These are phyloP conservation scores for Friedmanniomyces simplex DNA, from an alignment of 495 filamentous ascomycete genomes.

Conservation along the genomic window DNA sequence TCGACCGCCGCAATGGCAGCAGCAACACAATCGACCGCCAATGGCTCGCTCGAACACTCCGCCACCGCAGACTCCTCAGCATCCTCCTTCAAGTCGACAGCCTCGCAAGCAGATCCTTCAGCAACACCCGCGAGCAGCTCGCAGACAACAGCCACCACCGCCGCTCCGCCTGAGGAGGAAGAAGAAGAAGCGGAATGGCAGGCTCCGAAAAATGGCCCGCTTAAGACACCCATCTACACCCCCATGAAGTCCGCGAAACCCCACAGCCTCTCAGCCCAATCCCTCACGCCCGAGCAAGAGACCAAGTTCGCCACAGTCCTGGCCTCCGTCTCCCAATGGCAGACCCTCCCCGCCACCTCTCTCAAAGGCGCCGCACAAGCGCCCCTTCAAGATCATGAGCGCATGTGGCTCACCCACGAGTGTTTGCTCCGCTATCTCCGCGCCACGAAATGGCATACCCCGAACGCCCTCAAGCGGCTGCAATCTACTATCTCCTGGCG, in stretches of 20 bases:
- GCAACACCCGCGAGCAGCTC: slow-evolving; percentile 15
- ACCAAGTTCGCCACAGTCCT: slow-evolving; percentile 71
- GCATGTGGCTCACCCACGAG: slow-evolving; percentile 81
- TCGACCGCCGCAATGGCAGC: background rate
- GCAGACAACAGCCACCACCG: background rate
- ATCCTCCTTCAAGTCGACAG: slow-evolving; percentile 16
- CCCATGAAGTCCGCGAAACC: slow-evolving; percentile 50
- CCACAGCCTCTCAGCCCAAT: slow-evolving; percentile 19
- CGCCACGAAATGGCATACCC: slow-evolving; percentile 78
- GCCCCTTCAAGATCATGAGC: slow-evolving; percentile 68
- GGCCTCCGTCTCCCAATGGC: slow-evolving; percentile 55
- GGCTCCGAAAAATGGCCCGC: slow-evolving; percentile 33
- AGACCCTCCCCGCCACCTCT: slow-evolving; percentile 52
- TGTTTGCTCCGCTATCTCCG: slow-evolving; percentile 88
- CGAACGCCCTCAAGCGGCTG: slow-evolving; percentile 66
- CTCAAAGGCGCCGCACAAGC: slow-evolving; percentile 47
- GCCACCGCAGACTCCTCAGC: slow-evolving; percentile 1
- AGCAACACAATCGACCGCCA: background rate
- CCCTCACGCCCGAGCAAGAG: slow-evolving; percentile 65
- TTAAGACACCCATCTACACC: slow-evolving; percentile 59
- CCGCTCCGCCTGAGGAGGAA: background rate
- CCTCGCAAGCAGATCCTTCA: background rate
- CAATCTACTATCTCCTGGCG: slow-evolving; percentile 77
- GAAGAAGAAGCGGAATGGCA: slow-evolving; percentile 8
- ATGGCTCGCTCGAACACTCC: background rate